Evolutionary conservation across 805 yeast genomes (phyloP).

Genomic region (Grigorovia transvaalensis): DNA sequence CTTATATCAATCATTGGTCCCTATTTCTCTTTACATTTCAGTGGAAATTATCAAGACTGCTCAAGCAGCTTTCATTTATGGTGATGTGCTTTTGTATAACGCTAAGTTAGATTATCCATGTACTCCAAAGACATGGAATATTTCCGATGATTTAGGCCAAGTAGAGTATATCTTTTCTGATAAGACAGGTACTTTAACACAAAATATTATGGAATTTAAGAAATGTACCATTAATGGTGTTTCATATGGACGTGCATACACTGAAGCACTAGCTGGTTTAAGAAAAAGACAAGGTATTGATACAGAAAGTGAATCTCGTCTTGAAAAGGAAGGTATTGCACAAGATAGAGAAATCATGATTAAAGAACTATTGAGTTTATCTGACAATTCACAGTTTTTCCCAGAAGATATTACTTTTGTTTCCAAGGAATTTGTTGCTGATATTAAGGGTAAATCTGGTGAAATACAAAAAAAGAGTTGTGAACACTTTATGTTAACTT

Average conservation of each 20-base stretch:
- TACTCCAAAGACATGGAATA: slow-evolving; percentile 76
- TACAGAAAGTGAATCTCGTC: slow-evolving; percentile 48
- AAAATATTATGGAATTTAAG: slow-evolving; percentile 77
- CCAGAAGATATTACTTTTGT: slow-evolving; percentile 61
- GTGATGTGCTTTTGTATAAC: slow-evolving; percentile 65
- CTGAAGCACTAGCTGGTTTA: slow-evolving; percentile 74
- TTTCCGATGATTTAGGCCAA: slow-evolving; percentile 79
- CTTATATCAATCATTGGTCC: slow-evolving; percentile 69
- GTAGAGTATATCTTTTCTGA: slow-evolving; percentile 78
- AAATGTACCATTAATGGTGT: slow-evolving; percentile 68
- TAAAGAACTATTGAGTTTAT: slow-evolving; percentile 31
- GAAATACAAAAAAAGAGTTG: slow-evolving; percentile 43
- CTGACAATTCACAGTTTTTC: slow-evolving; percentile 32
- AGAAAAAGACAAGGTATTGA: slow-evolving; percentile 70
- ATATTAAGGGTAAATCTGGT: slow-evolving; percentile 39
- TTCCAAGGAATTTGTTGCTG: slow-evolving; percentile 55
- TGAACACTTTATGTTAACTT: slow-evolving; percentile 66
- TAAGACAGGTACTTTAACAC: slow-evolving; percentile 77
- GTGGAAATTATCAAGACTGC: slow-evolving; percentile 75
- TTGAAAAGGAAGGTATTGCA: slow-evolving; percentile 44
- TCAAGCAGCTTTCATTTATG: slow-evolving; percentile 70
- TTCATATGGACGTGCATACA: slow-evolving; percentile 68
- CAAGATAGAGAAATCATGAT: slow-evolving; percentile 55
- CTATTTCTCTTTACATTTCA: slow-evolving; percentile 72
- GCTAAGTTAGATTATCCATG: slow-evolving; percentile 66